phyloP scores from a whole-genome alignment of 108 stramenopile genomes.

The Mediolabrus comicus region DNA sequence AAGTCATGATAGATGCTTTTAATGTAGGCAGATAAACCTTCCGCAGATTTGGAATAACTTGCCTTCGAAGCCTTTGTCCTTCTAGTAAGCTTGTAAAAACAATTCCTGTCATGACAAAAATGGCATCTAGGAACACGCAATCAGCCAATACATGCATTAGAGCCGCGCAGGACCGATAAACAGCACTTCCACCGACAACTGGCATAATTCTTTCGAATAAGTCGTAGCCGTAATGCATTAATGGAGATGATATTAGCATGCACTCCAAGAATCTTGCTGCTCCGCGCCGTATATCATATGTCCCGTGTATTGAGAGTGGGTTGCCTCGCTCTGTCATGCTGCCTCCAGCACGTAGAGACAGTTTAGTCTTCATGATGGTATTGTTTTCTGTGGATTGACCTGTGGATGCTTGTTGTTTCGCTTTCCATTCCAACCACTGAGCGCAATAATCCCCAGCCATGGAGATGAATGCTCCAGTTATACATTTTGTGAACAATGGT shows the following conservation, averaged over 20 bases:
- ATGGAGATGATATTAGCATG: conserved; percentile 17
- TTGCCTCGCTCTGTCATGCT: neutral
- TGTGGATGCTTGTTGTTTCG: neutral
- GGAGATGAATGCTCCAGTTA: neutral
- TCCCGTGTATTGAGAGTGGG: neutral
- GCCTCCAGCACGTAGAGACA: too few species aligned
- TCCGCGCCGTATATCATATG: neutral
- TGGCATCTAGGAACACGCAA: conserved; percentile 26
- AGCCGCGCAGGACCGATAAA: conserved; percentile 14
- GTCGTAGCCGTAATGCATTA: conserved; percentile 38
- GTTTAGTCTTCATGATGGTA: too few species aligned
- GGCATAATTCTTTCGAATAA: conserved; percentile 40
- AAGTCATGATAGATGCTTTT: conserved; percentile 15
- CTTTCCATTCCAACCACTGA: neutral
- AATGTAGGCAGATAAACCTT: conserved; percentile 17
- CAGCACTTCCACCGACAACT: neutral
- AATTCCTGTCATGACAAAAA: conserved; percentile 36
- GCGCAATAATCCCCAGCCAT: neutral
- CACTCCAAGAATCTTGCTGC: neutral
- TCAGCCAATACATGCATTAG: conserved; percentile 38
- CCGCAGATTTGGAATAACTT: conserved; percentile 6
- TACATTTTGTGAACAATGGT: neutral
- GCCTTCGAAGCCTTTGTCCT: conserved; percentile 28
- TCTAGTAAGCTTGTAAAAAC: conserved; percentile 27
- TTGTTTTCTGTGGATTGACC: too few species aligned